phyloP scores from a whole-genome alignment of 352 stramenopile genomes.

The Phytopythium vexans region DNA sequence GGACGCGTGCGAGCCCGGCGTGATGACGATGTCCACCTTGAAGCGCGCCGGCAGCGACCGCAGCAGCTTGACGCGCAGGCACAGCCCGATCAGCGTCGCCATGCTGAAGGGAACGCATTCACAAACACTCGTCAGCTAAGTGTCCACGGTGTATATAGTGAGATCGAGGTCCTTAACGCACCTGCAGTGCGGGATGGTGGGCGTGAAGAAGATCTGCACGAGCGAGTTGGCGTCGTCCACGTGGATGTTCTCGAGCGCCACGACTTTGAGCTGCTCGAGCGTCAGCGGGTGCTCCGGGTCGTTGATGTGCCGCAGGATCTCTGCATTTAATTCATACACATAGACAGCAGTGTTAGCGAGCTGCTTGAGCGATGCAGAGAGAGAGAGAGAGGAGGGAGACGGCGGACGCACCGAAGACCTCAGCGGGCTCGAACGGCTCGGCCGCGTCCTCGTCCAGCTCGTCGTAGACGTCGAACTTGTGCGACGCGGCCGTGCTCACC shows the following conservation, averaged over 20 bases:
- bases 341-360: not conserved
- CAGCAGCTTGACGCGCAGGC: slow-evolving; percentile 94
- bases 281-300: slow-evolving; percentile 93
- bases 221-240: slow-evolving; percentile 81
- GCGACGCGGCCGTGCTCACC: slow-evolving; percentile 42
- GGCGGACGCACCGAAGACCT: slow-evolving; percentile 74
- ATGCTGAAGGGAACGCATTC: slow-evolving; percentile 56
- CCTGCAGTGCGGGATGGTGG: slow-evolving; percentile 97
- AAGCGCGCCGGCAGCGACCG: slow-evolving; percentile 91
- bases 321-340: slow-evolving; percentile 18
- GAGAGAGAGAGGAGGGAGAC: not conserved
- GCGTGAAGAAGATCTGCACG: slow-evolving; percentile 88
- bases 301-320: slow-evolving; percentile 88
- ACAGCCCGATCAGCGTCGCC: slow-evolving; percentile 96
- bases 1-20: slow-evolving; percentile 92
- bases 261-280: slow-evolving; percentile 93
- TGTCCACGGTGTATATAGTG: not conserved
- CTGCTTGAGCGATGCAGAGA: not conserved
- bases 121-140: not conserved
- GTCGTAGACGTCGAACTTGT: slow-evolving; percentile 67
- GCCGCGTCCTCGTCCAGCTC: slow-evolving; percentile 55
- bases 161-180: slow-evolving; percentile 5
- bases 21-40: slow-evolving; percentile 94
- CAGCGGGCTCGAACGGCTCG: slow-evolving; percentile 79
- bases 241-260: slow-evolving; percentile 87